Conservation (phyloP, 2,329 filamentous ascomycete genomes). For the Paecilomyces fulvus region DNA sequence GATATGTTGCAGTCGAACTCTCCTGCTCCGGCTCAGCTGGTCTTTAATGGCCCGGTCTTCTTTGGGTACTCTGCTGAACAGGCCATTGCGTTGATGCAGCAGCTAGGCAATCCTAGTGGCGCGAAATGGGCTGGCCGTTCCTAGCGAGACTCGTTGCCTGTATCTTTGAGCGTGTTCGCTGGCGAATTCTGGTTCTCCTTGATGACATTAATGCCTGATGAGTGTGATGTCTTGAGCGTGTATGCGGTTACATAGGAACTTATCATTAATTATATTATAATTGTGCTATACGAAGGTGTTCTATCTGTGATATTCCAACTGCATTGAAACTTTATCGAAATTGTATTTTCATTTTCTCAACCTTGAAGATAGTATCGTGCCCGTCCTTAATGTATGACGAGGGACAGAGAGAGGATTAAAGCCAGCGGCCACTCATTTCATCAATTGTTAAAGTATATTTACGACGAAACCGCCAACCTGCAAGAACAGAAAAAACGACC, state of each 20-base stretch:
- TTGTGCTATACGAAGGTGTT: not conserved
- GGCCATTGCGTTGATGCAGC: slow-evolving; percentile 65
- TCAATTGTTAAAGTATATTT: too few species aligned
- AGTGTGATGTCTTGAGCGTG: not conserved
- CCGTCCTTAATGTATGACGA: too few species aligned
- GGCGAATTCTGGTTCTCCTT: not conserved
- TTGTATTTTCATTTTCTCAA: too few species aligned
- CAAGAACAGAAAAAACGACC: too few species aligned
- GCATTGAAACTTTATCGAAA: not conserved
- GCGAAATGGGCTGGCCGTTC: slow-evolving; percentile 1
- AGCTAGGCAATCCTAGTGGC: slow-evolving; percentile 27
- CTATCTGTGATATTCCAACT: not conserved
- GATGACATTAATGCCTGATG: not conserved
- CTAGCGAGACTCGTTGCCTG: not conserved
- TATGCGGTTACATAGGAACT: not conserved
- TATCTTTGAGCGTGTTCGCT: not conserved
- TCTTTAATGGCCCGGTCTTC: slow-evolving; percentile 90
- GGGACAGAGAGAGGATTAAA: too few species aligned
- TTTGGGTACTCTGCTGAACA: slow-evolving; percentile 84
- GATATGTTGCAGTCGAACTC: slow-evolving; percentile 11
- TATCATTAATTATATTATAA: not conserved
- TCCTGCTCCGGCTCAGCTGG: slow-evolving; percentile 53
- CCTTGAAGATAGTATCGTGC: too few species aligned
- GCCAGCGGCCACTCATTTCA: too few species aligned
- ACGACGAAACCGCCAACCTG: too few species aligned